Percentiles rank a stretch among this genome's conserved stretches.
Evolutionary conservation across 2,329 filamentous ascomycete species (phyloP).

Genomic region (Cladophialophora bantiana): DNA sequence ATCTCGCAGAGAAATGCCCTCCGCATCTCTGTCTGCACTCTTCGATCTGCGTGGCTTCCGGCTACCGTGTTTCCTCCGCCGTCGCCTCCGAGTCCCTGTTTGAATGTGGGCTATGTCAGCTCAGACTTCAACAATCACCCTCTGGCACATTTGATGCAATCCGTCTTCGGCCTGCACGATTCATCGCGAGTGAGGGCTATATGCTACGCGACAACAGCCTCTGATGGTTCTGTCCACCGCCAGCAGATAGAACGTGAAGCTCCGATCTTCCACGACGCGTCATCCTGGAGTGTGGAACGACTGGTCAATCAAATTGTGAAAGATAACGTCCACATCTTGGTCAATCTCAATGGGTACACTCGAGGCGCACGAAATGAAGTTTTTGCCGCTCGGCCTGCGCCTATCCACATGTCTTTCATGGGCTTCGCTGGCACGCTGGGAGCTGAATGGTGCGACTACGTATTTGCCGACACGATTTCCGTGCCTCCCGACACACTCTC

Average conservation of each 20-base stretch:
- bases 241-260: conserved; percentile 92
- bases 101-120: conserved; percentile 96
- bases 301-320: conserved; percentile 84
- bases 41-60: conserved; percentile 87
- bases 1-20: conserved; percentile 96
- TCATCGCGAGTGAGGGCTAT: conserved; percentile 76
- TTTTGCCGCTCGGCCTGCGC: conserved; percentile 91
- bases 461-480: conserved; percentile 86
- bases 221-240: conserved; percentile 86
- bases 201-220: conserved; percentile 93
- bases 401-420: conserved; percentile 99
- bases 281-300: conserved; percentile 81
- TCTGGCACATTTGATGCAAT: conserved; percentile 96
- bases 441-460: conserved; percentile 98
- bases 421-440: conserved; percentile 95
- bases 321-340: conserved; percentile 90
- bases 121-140: conserved; percentile 99
- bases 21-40: conserved; percentile 87
- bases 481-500: conserved; percentile 82
- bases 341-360: conserved; percentile 98
- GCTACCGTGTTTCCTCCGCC: conserved; percentile 83
- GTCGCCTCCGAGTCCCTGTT: conserved; percentile 75
- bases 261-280: conserved; percentile 88
- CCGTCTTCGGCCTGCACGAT: conserved; percentile 92
- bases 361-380: conserved; percentile 96